Evolutionary conservation across 225 moss, liverwort and hornwort species (phyloP), one percentile per base, ranked within the genome.

Genomic region (Physcomitrellopsis africana): DNA sequence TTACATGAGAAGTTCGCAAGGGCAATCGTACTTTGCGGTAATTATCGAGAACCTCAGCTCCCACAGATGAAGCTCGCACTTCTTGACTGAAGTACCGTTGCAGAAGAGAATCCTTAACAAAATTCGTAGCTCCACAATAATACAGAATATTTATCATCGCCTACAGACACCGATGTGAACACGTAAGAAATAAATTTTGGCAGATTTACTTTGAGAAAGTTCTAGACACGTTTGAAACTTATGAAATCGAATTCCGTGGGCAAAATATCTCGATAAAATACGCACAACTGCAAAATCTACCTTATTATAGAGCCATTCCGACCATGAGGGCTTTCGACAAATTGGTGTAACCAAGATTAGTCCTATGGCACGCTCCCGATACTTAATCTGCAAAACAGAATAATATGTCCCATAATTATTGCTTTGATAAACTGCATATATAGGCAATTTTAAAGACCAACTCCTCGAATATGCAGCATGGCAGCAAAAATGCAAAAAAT

Each of bases 361-460:
- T 8, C 77, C 70, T 16, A 63, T 44, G 9, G 64, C 64, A 24
- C 70, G 77, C 0, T 77, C 77, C 44, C 77, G 51, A 11, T 69
- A 77, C 63, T 77, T 77, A 3, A 77, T 62, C 91, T 91, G 84
- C 82, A 72, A 49, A 13, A 27, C 17, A 56, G 29, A 76, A 73
- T 9, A 10, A 26, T 53, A 58, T 2, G 4, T 5, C 15, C 23
- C 57, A 22, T 23, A 57, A 8, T 57, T n/a, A 52, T 5, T 52
- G 17, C 48, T 10, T 15, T 17, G 23, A 58, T 58, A 8, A 58
- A 23, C 18, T 8, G 8, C 1, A 57, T 23, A 7, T 53, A 1
- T 5, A 16, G 6, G 10, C 18, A 53, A 53, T n/a, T 53, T n/a
- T n/a, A 18, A 53, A 1, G 8, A n/a, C 1, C 3, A 53, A 18